Evolutionary conservation across 345 rosid genomes (phyloP), one percentile per base, ranked within the genome.

Genomic region (Cardamine resedifolia): DNA sequence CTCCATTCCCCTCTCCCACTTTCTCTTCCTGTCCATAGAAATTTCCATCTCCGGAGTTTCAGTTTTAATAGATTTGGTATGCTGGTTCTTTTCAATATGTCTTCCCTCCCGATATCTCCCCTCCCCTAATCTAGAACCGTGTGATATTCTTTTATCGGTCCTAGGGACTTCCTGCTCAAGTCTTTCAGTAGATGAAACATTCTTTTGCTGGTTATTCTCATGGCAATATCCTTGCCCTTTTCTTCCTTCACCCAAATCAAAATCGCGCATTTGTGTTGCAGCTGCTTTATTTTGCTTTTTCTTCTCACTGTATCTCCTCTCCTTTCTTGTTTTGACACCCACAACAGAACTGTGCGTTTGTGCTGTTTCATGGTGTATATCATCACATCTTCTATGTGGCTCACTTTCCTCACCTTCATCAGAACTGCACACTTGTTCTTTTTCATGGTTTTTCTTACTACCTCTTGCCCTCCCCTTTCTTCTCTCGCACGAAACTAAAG

Each of bases 151-250:
- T 47, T 33, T 48, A 58, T 58, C 19, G 7, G 52, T 19, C 38
- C 15, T 55, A 55, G 20, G 39, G 53, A 19, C 10, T 55, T 55
- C 28, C 72, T 55, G 41, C 52, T 7, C 53, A 14, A n/a, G 15
- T 31, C 26, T 33, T 10, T 47, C 48, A 27, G 61, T 16, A 50
- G 31, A 72, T 11, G 43, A 30, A n/a, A 58, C 62, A 39, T 51
- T 51, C 23, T 27, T 28, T 63, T 62, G 63, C 63, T 62, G 24
- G 30, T 60, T 38, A n/a, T 21, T 60, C 36, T 59, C 66, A 59
- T 48, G 44, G 56, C 7, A 57, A 15, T n/a, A 57, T 43, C 41
- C 63, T 55, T 20, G 44, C n/a, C 64, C 45, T 1, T 26, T 70
- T 70, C 48, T 70, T 58, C 74, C 66, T 4, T 68, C 43, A 14